Conservation (phyloP, 1,284 basidiomycete species). For the Sanghuangporus baumii region DNA sequence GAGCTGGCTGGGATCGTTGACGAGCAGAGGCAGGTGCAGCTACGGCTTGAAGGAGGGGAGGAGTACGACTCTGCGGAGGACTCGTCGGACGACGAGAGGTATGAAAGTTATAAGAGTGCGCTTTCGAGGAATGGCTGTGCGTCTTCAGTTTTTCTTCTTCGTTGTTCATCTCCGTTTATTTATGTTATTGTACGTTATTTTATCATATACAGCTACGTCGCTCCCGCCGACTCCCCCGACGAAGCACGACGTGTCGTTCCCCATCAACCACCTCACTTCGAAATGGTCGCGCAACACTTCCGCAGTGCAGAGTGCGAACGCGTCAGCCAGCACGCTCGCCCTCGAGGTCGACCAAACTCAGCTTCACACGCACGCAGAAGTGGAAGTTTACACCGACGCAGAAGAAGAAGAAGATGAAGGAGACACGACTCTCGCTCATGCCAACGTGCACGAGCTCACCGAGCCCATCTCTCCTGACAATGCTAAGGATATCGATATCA, state of each 20-base stretch:
- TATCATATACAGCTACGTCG: not conserved
- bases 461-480: no score
- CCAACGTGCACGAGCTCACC: not conserved
- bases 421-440: not conserved
- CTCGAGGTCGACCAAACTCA: not conserved
- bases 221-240: not conserved
- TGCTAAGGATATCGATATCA: not conserved
- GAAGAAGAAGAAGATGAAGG: not conserved
- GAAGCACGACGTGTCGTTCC: not conserved
- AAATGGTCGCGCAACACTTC: slow-evolving; percentile 14
- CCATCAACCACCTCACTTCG: not conserved
- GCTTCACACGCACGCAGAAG: not conserved
- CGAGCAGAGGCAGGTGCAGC: not conserved
- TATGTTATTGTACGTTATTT: not conserved
- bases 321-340: not conserved
- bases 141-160: not conserved
- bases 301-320: slow-evolving; percentile 2
- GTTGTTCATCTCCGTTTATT: not conserved
- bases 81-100: not conserved
- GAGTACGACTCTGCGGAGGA: not conserved
- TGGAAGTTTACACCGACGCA: not conserved
- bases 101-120: not conserved
- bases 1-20: not conserved
- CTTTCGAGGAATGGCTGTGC: not conserved
- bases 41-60: not conserved